phyloP scores from a whole-genome alignment of 768 basidiomycete species.

The Leccinum variicolor region DNA sequence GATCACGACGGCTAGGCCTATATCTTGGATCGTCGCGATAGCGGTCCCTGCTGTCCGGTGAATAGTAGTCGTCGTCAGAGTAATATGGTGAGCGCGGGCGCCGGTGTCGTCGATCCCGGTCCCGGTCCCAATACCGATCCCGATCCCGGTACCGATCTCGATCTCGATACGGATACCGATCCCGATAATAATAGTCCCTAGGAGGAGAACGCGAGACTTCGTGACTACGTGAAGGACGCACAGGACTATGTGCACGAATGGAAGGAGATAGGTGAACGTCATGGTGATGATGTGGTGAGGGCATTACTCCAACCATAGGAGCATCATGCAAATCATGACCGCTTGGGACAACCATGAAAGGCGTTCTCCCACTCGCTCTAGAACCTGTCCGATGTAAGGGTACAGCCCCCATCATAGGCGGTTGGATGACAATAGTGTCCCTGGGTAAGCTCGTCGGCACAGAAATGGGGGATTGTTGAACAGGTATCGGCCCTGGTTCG shows the following conservation, averaged over 20 bases:
- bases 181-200: constrained; percentile 3
- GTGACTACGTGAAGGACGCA: neutral
- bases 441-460: neutral
- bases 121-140: neutral
- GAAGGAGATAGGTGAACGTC: constrained; percentile 23
- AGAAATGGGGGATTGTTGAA: constrained; percentile 2
- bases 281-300: constrained; percentile 4
- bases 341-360: constrained; percentile 14
- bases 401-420: constrained; percentile 6
- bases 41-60: constrained; percentile 11
- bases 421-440: constrained; percentile 18
- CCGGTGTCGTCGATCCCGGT: neutral
- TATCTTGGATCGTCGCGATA: constrained; percentile 7
- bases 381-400: constrained; percentile 17
- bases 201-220: constrained; percentile 4
- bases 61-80: constrained; percentile 7
- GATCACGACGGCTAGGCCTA: neutral
- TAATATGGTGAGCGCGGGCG: neutral
- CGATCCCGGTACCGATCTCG: neutral
- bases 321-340: constrained; percentile 20
- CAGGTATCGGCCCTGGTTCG: neutral
- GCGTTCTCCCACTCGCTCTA: constrained; percentile 10
- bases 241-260: constrained; percentile 18
- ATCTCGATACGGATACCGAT: neutral
- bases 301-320: constrained; percentile 14